Base-by-base conservation (phyloP, 495 filamentous ascomycete genomes). In the Aspergillus steynii region DNA sequence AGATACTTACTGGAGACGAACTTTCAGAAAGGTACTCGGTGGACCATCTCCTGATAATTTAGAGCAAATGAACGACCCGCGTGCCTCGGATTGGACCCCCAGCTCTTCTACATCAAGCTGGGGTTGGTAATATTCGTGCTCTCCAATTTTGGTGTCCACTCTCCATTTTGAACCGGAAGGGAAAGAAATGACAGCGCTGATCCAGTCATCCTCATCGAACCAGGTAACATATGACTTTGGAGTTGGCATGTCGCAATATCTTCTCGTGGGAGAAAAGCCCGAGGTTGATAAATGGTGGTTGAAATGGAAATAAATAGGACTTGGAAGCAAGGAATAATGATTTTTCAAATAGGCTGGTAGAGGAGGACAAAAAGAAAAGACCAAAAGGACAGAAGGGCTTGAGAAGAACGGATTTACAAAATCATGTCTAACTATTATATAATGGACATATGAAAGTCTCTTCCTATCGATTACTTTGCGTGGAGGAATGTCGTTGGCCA, bases 171-270 rank as follows among this genome's bases (percentile, higher is more conserved):
- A 57, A 48, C 42, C 55, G 26, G 34, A 47, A n/a, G 55, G 20
- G 32, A 57, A 42, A 57, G 32, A 48, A 6, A 57, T n/a, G 34
- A 27, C 37, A 7, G 32, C 20, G 8, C 37, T 42, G 26, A 57
- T 57, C 27, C 27, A 57, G 20, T 57, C 55, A 57, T 57, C 55
- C 9, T 57, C 55, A 5, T 46, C 55, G 55, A 57, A 57, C 34
- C 55, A 57, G 55, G 34, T 57, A 31, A 53, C 31, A 53, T 53
- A 9, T 27, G 51, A 53, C 20, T 53, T 31, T 9, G 31, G 5
- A 5, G 9, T 28, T 20, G 20, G 20, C 51, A 53, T 53, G n/a
- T 28, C 31, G 5, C 4, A 53, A 10, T 27, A 53, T 7, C 25
- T 53, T 7, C 28, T 53, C 48, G 48, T 5, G 9, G 26, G 48